Percentiles rank a stretch among this genome's conserved stretches.
Evolutionary conservation across 257 asterid species (phyloP).

Genomic region (Leonotis leonurus): DNA sequence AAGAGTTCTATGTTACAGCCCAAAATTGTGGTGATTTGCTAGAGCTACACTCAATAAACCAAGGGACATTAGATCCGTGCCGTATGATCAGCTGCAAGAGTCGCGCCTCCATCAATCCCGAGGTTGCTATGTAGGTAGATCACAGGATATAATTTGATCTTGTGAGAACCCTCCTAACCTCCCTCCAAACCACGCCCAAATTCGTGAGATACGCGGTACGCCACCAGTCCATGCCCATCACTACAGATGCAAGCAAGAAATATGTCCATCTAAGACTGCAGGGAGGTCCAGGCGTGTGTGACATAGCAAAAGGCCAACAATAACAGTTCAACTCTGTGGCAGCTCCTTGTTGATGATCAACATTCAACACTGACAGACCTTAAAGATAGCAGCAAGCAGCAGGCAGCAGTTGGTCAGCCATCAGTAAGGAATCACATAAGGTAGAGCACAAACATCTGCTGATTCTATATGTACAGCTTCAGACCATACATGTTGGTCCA

Average conservation of each 20-base stretch:
- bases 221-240: not conserved
- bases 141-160: not conserved
- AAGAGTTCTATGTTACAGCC: constrained; percentile 48
- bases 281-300: not conserved
- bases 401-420: not conserved
- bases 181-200: too few species aligned
- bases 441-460: constrained; percentile 58
- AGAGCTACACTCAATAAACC: constrained; percentile 21
- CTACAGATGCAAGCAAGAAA: too few species aligned
- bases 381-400: too few species aligned
- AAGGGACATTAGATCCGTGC: too few species aligned
- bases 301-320: not conserved
- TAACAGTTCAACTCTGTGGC: not conserved
- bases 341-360: not conserved
- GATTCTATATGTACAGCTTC: constrained; percentile 52
- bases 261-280: too few species aligned
- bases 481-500: constrained; percentile 51
- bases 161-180: not conserved
- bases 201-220: too few species aligned
- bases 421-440: constrained; percentile 80
- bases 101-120: not conserved
- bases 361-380: not conserved
- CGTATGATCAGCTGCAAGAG: too few species aligned
- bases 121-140: too few species aligned
- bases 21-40: constrained; percentile 47